Base-by-base conservation (phyloP, 768 basidiomycete species). In the Phaeolepiota aurea region DNA sequence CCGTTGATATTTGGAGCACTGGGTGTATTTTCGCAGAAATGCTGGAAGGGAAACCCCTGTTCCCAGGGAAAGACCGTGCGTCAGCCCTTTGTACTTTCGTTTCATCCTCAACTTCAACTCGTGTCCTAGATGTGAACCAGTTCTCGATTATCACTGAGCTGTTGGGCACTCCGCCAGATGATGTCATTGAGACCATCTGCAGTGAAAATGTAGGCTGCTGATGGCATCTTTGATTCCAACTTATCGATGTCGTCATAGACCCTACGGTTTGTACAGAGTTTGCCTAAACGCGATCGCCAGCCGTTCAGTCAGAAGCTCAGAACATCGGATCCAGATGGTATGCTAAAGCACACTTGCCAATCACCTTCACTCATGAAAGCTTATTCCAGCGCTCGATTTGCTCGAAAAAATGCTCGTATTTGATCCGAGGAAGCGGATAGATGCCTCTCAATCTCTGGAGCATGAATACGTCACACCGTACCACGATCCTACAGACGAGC, bases 11-110 rank as follows among this genome's bases (percentile, higher is more conserved):
- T 58, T 98, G 96, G 96, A 93, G 89, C 55, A 92, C 93, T 9
- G 96, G 93, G 4, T 99, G 96, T 68, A 98, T 99, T 61, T 97
- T 99, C 55, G 96, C 96, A 3, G 96, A 99, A 70, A 99, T 99
- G 96, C 66, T 99, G 37, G 93, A 97, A 59, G 96, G 96, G 21
- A 97, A 97, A 59, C 94, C 96, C 0, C 68, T 99, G 50, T 99
- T 99, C 76, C 96, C 96, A 19, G 96, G 96, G 43, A 98, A 98
- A 71, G 96, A 99, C 55, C 96, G 94, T 97, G 62, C 65, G 93
- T 84, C 50, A 49, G 52, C 15, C 11, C 16, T 49, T 31, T 33
- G 32, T 22, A 19, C 21, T 15, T 20, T 11, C 30, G 18, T 13
- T 5, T 20, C 32, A n/a, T 44, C 30, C 48, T 41, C 37, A 42